Evolutionary conservation across 257 asterid genomes (phyloP).

Genomic region (Cordia subcordata): DNA sequence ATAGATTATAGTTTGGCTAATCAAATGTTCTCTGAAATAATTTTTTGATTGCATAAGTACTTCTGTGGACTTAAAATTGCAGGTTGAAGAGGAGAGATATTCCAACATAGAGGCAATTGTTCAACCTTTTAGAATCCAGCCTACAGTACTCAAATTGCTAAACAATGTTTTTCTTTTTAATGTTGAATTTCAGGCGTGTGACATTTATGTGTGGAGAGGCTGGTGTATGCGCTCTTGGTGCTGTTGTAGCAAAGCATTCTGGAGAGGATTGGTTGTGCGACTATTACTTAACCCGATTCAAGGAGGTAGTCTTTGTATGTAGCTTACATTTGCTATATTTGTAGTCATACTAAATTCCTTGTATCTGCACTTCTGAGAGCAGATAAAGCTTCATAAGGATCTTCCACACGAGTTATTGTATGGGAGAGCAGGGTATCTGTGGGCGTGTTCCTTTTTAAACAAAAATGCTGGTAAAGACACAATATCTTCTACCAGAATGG

Average conservation of each 20-base stretch:
- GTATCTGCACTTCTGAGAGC: not conserved
- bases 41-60: too few species aligned
- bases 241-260: constrained; percentile 58
- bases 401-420: constrained; percentile 63
- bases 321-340: not conserved
- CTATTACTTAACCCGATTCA: constrained; percentile 43
- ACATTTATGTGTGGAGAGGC: constrained; percentile 73
- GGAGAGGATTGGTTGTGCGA: constrained; percentile 49
- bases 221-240: constrained; percentile 80
- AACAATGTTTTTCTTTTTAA: not conserved
- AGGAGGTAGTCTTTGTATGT: constrained; percentile 32
- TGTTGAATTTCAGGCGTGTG: constrained; percentile 47
- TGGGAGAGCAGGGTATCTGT: constrained; percentile 70
- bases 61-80: too few species aligned
- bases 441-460: constrained; percentile 58
- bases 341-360: not conserved
- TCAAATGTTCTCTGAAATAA: too few species aligned
- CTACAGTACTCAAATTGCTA: not conserved
- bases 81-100: too few species aligned
- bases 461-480: constrained; percentile 51
- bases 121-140: too few species aligned
- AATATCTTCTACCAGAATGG: constrained; percentile 41
- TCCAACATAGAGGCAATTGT: too few species aligned
- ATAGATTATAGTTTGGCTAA: too few species aligned
- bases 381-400: constrained; percentile 53